These are phyloP conservation scores for Bryopsis sp. DNA, from an alignment of 139 green algal genomes.

Conservation along the genomic window DNA sequence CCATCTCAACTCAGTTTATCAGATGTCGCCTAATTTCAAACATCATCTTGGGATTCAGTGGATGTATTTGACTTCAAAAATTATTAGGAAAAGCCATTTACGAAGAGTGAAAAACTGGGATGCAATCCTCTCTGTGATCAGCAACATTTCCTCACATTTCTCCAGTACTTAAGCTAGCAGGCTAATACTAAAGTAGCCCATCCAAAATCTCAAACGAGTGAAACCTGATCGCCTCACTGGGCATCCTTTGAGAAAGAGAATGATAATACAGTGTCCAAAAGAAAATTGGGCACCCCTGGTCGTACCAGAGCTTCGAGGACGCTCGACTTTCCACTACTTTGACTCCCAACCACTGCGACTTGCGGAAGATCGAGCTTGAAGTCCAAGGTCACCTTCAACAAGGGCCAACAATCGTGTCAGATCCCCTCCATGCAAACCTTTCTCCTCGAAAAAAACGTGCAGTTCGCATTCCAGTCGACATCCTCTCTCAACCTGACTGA, in stretches of 20 bases:
- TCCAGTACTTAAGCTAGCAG: background rate
- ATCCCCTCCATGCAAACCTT: background rate
- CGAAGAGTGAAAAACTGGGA: no score
- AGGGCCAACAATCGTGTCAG: no score
- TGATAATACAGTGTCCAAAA: background rate
- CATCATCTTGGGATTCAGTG: no score
- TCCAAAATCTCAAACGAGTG: no score
- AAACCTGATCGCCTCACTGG: no score
- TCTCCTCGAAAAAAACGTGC: no score
- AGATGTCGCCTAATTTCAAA: no score
- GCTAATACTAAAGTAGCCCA: no score
- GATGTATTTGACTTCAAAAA: no score
- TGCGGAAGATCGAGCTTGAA: constrained; percentile 79
- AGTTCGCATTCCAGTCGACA: constrained; percentile 1
- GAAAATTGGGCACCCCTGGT: no score
- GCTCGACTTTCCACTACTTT: constrained; percentile 88
- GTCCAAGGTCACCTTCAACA: constrained; percentile 67
- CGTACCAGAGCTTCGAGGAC: constrained; percentile 90
- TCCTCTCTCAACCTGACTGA: constrained; percentile 55
- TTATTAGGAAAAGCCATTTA: no score
- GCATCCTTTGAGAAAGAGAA: background rate
- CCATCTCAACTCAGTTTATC: background rate
- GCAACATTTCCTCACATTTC: background rate
- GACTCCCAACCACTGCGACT: constrained; percentile 89
- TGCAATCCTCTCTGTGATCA: no score